These are phyloP conservation scores for Fusarium piperis DNA, from an alignment of 2,329 filamentous ascomycete genomes.

Conservation along the genomic window DNA sequence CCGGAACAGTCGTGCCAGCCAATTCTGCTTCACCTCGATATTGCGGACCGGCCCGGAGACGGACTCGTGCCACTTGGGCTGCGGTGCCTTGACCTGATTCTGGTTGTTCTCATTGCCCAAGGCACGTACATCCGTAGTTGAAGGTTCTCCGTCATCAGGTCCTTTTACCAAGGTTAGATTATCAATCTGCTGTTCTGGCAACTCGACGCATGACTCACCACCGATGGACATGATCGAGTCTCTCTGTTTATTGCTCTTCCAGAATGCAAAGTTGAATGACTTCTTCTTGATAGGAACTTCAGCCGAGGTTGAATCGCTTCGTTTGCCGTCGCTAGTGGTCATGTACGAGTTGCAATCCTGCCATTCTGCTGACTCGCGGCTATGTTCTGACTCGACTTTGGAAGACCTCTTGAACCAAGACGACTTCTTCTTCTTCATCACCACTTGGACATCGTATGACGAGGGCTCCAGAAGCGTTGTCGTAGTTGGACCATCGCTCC, in stretches of 20 bases:
- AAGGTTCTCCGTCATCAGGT: slow-evolving; percentile 21
- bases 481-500: neutral
- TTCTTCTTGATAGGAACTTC: slow-evolving; percentile 57
- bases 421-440: slow-evolving; percentile 55
- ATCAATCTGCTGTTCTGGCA: neutral
- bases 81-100: slow-evolving; percentile 16
- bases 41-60: slow-evolving; percentile 56
- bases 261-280: slow-evolving; percentile 64
- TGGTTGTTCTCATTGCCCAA: slow-evolving; percentile 31
- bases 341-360: slow-evolving; percentile 41
- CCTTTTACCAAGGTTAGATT: slow-evolving; percentile 13
- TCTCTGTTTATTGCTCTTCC: slow-evolving; percentile 60
- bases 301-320: slow-evolving; percentile 38
- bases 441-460: slow-evolving; percentile 26
- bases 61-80: slow-evolving; percentile 47
- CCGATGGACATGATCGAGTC: slow-evolving; percentile 56
- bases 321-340: slow-evolving; percentile 38
- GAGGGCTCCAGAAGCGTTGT: slow-evolving; percentile 27
- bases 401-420: slow-evolving; percentile 63
- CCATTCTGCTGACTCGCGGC: slow-evolving; percentile 40
- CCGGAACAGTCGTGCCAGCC: slow-evolving; percentile 88
- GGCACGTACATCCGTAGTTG: slow-evolving; percentile 23
- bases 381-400: slow-evolving; percentile 46
- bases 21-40: slow-evolving; percentile 79
- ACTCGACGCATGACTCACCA: slow-evolving; percentile 47